Evolutionary conservation across 169 alveolate genomes (phyloP).

Genomic region (Cryptosporidium ryanae): DNA sequence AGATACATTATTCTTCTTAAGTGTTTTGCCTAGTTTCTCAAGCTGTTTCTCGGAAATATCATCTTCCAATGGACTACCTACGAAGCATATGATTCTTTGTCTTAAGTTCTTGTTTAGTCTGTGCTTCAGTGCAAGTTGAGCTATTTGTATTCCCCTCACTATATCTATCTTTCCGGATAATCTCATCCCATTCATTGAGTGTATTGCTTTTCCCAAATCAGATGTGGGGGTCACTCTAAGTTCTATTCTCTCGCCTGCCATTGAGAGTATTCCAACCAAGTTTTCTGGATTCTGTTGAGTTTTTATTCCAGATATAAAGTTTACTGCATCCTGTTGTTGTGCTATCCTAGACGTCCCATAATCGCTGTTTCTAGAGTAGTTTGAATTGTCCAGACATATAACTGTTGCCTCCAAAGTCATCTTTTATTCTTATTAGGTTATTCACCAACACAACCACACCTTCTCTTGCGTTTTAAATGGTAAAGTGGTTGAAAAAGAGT

Average conservation of each 20-base stretch:
- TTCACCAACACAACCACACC: not conserved
- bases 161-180: constrained; percentile 91
- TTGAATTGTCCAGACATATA: constrained; percentile 96
- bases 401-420: constrained; percentile 96
- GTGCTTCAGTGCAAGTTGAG: constrained; percentile 96
- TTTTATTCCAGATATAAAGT: constrained; percentile 86
- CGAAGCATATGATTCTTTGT: constrained; percentile 94
- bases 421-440: constrained; percentile 15
- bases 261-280: constrained; percentile 93
- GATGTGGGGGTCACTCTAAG: constrained; percentile 92
- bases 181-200: constrained; percentile 84
- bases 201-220: constrained; percentile 89
- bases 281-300: constrained; percentile 92
- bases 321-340: constrained; percentile 89
- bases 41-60: constrained; percentile 80
- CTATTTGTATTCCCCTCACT: constrained; percentile 90
- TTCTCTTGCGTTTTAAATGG: not conserved
- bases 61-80: constrained; percentile 94
- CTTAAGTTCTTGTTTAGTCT: constrained; percentile 93
- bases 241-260: constrained; percentile 95
- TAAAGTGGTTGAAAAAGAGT: too few species aligned
- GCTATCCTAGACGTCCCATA: constrained; percentile 92
- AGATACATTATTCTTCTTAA: constrained; percentile 94
- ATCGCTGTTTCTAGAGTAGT: constrained; percentile 96
- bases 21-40: constrained; percentile 89